phyloP scores from a whole-genome alignment of 1,284 basidiomycete genomes.

The Microbotryum scabiosae region DNA sequence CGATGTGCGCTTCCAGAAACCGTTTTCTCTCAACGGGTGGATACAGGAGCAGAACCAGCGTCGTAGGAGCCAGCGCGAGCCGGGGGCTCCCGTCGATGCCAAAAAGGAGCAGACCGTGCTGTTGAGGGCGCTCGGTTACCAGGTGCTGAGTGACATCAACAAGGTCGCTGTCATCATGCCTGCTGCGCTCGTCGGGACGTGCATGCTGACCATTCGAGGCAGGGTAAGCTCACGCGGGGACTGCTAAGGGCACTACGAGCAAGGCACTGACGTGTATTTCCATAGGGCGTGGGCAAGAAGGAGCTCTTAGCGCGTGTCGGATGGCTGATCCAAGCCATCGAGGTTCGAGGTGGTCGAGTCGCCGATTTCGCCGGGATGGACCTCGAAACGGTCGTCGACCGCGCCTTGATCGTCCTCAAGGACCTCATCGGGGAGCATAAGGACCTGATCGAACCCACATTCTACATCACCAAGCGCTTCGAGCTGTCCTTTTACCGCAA shows the following conservation, averaged over 20 bases:
- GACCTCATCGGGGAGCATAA: slow-evolving; percentile 35
- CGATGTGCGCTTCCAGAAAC: slow-evolving; percentile 42
- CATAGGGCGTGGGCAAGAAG: slow-evolving; percentile 37
- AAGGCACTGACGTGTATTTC: not conserved
- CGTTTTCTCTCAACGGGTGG: slow-evolving; percentile 40
- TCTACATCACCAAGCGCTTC: slow-evolving; percentile 38
- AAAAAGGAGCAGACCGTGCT: slow-evolving; percentile 33
- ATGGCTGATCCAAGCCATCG: slow-evolving; percentile 36
- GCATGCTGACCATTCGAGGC: slow-evolving; percentile 40
- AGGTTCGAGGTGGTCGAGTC: slow-evolving; percentile 38
- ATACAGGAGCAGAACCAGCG: slow-evolving; percentile 36
- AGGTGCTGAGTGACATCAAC: slow-evolving; percentile 41
- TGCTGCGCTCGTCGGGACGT: slow-evolving; percentile 39
- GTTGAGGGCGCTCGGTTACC: slow-evolving; percentile 40
- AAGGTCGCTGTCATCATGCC: slow-evolving; percentile 41
- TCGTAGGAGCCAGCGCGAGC: not conserved
- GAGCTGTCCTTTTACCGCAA: slow-evolving; percentile 42
- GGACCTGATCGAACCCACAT: slow-evolving; percentile 40
- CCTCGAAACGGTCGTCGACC: slow-evolving; percentile 23
- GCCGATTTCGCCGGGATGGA: slow-evolving; percentile 37
- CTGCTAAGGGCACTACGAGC: not conserved
- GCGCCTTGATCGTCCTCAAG: slow-evolving; percentile 38
- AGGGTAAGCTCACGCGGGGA: slow-evolving; percentile 9
- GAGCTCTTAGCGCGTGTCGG: slow-evolving; percentile 39
- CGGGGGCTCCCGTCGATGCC: not conserved